Evolutionary conservation across 805 yeast genomes (phyloP).

Genomic region (Hanseniaspora lindneri): DNA sequence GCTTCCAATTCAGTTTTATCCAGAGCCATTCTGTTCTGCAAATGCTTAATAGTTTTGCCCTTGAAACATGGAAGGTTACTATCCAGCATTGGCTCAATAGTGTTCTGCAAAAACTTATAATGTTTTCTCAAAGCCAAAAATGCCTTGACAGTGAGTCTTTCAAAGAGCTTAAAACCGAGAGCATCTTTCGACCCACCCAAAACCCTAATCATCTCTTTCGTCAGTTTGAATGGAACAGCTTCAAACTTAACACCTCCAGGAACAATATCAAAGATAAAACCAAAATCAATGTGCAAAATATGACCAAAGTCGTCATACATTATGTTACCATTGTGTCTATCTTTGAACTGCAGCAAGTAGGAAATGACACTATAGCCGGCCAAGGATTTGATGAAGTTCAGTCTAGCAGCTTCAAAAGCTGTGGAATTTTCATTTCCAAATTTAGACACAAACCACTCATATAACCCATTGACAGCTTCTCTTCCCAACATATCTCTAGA

Average conservation of each 20-base stretch:
- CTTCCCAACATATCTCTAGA: slow-evolving; percentile 98
- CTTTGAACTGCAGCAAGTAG: slow-evolving; percentile 84
- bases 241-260: slow-evolving; percentile 98
- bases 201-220: slow-evolving; percentile 90
- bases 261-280: slow-evolving; percentile 95
- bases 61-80: slow-evolving; percentile 95
- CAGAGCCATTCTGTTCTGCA: slow-evolving; percentile 70
- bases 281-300: slow-evolving; percentile 91
- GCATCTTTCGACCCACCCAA: slow-evolving; percentile 84
- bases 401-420: slow-evolving; percentile 82
- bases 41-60: slow-evolving; percentile 60
- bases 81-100: slow-evolving; percentile 85
- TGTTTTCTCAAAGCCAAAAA: slow-evolving; percentile 80
- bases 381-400: slow-evolving; percentile 81
- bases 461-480: slow-evolving; percentile 94
- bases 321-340: slow-evolving; percentile 95
- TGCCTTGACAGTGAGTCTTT: slow-evolving; percentile 87
- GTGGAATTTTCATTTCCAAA: slow-evolving; percentile 90
- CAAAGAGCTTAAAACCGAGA: slow-evolving; percentile 85
- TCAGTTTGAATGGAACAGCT: slow-evolving; percentile 93
- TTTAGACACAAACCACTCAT: slow-evolving; percentile 81
- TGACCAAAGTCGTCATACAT: slow-evolving; percentile 94
- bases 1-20: slow-evolving; percentile 76
- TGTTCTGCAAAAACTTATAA: slow-evolving; percentile 69
- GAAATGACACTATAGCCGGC: slow-evolving; percentile 93